A percentile compares a stretch with the other conserved stretches of the same genome.
Evolutionary conservation across 805 yeast species (phyloP).

Genomic region (Priceomyces carsonii): DNA sequence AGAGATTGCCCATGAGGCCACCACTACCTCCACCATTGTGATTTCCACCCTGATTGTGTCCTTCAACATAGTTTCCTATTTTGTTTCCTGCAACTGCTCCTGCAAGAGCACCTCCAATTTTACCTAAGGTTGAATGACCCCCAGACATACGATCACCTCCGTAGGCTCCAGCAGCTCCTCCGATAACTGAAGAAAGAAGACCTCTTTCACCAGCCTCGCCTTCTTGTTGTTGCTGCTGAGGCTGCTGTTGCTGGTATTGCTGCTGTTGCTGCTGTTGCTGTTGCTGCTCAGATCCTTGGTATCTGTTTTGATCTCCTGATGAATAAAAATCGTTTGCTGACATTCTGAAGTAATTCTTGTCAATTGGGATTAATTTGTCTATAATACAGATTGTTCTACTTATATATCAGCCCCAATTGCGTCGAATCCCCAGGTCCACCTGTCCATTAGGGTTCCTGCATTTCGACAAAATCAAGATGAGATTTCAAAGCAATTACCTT

Average conservation of each 20-base stretch:
- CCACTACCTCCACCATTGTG: conserved; percentile 10
- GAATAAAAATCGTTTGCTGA: conserved; percentile 59
- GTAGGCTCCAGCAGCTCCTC: conserved; percentile 56
- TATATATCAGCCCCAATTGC: no score
- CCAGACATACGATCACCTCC: conserved; percentile 49
- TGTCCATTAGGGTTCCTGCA: conserved; percentile 4
- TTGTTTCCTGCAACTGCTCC: conserved; percentile 59
- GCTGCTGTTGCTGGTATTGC: no score
- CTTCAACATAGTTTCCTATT: conserved; percentile 40
- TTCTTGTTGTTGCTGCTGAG: conserved; percentile 22
- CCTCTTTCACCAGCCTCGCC: conserved; percentile 42
- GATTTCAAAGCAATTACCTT: no score
- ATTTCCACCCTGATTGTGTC: conserved; percentile 10
- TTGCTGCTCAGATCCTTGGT: conserved; percentile 17
- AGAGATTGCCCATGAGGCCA: conserved; percentile 5
- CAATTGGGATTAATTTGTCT: no score
- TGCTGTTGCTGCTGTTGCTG: conserved; percentile 18
- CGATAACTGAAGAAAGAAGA: conserved; percentile 43
- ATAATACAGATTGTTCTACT: no score
- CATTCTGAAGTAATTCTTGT: conserved; percentile 30
- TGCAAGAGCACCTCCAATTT: conserved; percentile 52
- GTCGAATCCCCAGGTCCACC: not conserved
- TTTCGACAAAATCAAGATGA: no score
- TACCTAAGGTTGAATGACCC: conserved; percentile 43
- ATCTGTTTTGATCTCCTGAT: conserved; percentile 41